Evolutionary conservation across 2,329 filamentous ascomycete genomes (phyloP), one percentile per base, ranked within the genome.

Genomic region (Trichoderma brevicompactum): DNA sequence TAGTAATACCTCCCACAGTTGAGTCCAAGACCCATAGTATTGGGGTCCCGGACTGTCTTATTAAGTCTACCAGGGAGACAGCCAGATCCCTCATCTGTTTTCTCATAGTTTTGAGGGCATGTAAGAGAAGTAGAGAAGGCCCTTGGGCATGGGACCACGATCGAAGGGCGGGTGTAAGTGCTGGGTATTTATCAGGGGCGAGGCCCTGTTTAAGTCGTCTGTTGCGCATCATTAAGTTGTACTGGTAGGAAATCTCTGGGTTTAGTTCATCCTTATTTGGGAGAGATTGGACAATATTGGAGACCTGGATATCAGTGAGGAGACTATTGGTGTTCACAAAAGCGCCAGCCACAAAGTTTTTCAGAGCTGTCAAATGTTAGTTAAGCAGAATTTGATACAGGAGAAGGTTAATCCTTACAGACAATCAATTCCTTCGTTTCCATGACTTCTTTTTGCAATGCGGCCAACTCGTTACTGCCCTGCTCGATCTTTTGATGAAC

Each of bases 401-500:
- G 15, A 2, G 12, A 15, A 34, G 5, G 10, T 32, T 9, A 17
- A 52, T 32, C 7, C 49, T 52, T 32, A 52, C 49, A 52, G 19
- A 52, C 34, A 34, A 52, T 52, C 23, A 52, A 13, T n/a, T 52
- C 49, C 12, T 52, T 52, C 7, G 23, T 52, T 32, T 52, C 49
- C 23, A 28, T 32, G 49, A 52, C 49, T 15, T 32, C 23, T 17
- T 13, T 34, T 12, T 52, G 49, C 19, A 52, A 12, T 10, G 49
- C 19, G 12, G 49, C 49, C 49, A 52, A 32, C 17, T 52, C 49
- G 17, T 5, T 52, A 52, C 19, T 52, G 23, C 49, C 49, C 34
- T 52, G 49, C 49, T 28, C 49, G 19, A 52, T 52, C 7, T 52
- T 52, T 19, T 52, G 49, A 34, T 52, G 49, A 13, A 52, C 34